Base-by-base conservation (phyloP, 2,329 filamentous ascomycete genomes). In the Calcarisporium arbuscula region DNA sequence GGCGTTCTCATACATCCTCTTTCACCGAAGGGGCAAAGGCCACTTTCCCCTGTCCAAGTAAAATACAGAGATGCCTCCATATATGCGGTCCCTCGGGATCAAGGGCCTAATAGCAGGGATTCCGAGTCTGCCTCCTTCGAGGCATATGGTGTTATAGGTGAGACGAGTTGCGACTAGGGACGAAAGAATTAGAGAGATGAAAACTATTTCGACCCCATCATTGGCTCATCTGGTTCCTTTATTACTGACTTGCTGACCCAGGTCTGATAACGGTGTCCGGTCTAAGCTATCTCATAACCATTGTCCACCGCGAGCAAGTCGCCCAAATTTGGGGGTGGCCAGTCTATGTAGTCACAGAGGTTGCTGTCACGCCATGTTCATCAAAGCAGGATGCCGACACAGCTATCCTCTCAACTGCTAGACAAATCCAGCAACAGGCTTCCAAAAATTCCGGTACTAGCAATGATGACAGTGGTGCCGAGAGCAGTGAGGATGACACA, bases 361-460 rank as follows among this genome's bases (percentile, higher is more conserved):
- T 96, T 20, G 82, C 87, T 6, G 67, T 96, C n/a, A 94, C 94
- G 6, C 92, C 92, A 1, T 79, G 92, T 34, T 76, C 80, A 3
- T 90, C 84, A 6, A 81, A 82, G 49, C 56, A 61, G 26, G 86
- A 94, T 28, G 89, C 90, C 5, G 70, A 77, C 41, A 72, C 74
- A 19, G 82, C 86, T 8, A 82, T 96, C 39, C 59, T 64, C 4
- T 72, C 74, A 36, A 85, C 84, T 0, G 60, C 65, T 2, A 46
- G 46, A 7, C 59, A 67, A 15, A 49, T 75, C 14, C 57, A 58
- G 23, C 54, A 56, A 11, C 53, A 53, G 11, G 45, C 49, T 21
- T 45, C 50, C 25, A n/a, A n/a, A n/a, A n/a, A n/a, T n/a, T 48
- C 67, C 54, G 43, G 69, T 62, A 35, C 63, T 58, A 43, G 48